Base-by-base conservation (phyloP, 2,329 filamentous ascomycete species). In the Fusarium ramigenum region DNA sequence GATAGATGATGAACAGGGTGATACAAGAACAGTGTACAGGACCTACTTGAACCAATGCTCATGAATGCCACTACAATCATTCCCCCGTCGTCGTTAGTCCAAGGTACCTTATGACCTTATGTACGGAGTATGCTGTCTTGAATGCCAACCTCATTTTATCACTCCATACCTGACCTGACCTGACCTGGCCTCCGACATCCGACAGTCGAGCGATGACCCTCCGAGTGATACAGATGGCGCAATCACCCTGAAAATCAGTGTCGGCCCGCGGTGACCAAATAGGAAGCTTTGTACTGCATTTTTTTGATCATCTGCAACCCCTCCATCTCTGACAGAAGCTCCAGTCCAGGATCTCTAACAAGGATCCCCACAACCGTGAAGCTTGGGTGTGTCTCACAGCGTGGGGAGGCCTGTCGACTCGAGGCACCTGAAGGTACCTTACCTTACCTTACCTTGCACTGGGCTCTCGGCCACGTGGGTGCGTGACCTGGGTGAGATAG, bases 391-490 rank as follows among this genome's bases (percentile, higher is more conserved):
- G 70, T 49, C 40, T 64, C 50, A 25, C 60, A 69, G 59, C 71
- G 70, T 72, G 70, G 71, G 70, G 66, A 56, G 60, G 54, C 57
- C 60, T 70, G 69, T 58, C 54, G 23, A 42, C 32, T 44, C 32
- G 39, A 64, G 63, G 37, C 39, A 56, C 49, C 42, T 34, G 34
- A 10, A 42, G 58, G 34, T 66, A 47, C 19, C 12, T 21, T 66
- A 21, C 19, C 32, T 14, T 66, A 28, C 19, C 32, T 14, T 34
- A 2, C 66, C 70, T 74, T 74, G 47, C 49, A 57, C 70, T 49
- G 59, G 36, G 32, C 30, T 64, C 58, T 59, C 52, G 39, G 60
- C 54, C 66, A 74, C 70, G 70, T 73, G 70, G 70, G 54, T 57
- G 49, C 37, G 43, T 57, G 59, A 63, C 37, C 36, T 65, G 30